Evolutionary conservation across 345 rosid genomes (phyloP), one percentile per base, ranked within the genome.

Genomic region (Sisymbrium altissimum): DNA sequence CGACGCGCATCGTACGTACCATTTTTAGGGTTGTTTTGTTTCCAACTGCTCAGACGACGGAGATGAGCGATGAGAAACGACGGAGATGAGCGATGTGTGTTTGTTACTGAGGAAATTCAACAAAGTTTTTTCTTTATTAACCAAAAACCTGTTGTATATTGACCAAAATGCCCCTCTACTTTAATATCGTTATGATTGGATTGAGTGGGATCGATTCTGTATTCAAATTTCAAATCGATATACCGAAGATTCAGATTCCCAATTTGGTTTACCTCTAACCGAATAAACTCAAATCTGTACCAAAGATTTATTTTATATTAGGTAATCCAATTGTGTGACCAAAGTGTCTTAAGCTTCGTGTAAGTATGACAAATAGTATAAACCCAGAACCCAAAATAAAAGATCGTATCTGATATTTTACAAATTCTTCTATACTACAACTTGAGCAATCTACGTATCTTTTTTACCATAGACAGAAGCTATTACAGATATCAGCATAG

Each of bases 21-120:
- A 77, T 77, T 56, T 12, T 58, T 45, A 29, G 67, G 72, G 53
- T 63, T 62, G 29, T 41, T 56, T 25, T 7, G 61, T 25, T 14
- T n/a, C n/a, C n/a, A n/a, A n/a, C n/a, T 64, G 61, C 66, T 57
- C 40, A 23, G 66, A 56, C 7, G 61, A 39, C 13, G 62, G 30
- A 39, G 62, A 53, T 46, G 33, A 45, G 66, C 61, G 61, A 70
- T 25, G 71, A 68, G 73, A n/a, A n/a, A 59, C 55, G 73, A 66
- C 62, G 68, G 73, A 67, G 68, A 48, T 10, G 41, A 46, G 61
- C 9, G 54, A 46, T 71, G 55, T 39, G 29, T 21, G 55, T 23
- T 21, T 21, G 30, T 21, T 8, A n/a, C 52, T 8, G 25, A 0
- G 6, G 5, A 50, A 50, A 50, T 50, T n/a, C n/a, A 29, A n/a